These are phyloP conservation scores for Blumeriella jaapii DNA, from an alignment of 2,329 filamentous ascomycete genomes.

Conservation along the genomic window DNA sequence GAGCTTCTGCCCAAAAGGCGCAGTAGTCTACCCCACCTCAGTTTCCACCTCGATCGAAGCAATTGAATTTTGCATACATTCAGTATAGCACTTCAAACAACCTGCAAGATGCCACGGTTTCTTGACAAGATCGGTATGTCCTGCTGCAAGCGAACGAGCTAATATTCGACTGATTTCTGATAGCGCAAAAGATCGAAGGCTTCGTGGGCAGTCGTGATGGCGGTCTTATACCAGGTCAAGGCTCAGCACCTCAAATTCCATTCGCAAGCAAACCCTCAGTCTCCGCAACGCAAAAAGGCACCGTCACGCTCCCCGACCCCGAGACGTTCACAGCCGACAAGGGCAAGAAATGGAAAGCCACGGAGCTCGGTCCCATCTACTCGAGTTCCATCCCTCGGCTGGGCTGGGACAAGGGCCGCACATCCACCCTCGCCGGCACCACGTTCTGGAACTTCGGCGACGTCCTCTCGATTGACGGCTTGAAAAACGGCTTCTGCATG, in stretches of 20 bases:
- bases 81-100: too few species aligned
- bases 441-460: constrained; percentile 6
- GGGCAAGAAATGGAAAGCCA: constrained; percentile 4
- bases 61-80: too few species aligned
- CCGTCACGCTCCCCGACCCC: neutral
- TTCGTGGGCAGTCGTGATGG: too few species aligned
- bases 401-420: constrained; percentile 5
- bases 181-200: neutral
- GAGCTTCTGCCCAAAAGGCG: too few species aligned
- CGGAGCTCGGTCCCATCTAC: constrained; percentile 2
- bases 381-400: constrained; percentile 1
- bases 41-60: too few species aligned
- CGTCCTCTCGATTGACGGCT: constrained; percentile 2
- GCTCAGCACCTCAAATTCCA: neutral
- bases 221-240: constrained; percentile 1
- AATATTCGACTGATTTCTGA: neutral
- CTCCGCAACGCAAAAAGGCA: neutral
- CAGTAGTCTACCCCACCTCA: too few species aligned
- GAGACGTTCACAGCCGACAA: constrained; percentile 1
- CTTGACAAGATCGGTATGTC: too few species aligned
- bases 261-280: neutral
- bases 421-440: constrained; percentile 2
- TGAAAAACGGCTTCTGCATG: constrained; percentile 4
- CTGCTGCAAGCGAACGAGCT: too few species aligned
- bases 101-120: too few species aligned